Evolutionary conservation across 2,329 filamentous ascomycete species (phyloP).

Genomic region (Xylariaceae sp.): DNA sequence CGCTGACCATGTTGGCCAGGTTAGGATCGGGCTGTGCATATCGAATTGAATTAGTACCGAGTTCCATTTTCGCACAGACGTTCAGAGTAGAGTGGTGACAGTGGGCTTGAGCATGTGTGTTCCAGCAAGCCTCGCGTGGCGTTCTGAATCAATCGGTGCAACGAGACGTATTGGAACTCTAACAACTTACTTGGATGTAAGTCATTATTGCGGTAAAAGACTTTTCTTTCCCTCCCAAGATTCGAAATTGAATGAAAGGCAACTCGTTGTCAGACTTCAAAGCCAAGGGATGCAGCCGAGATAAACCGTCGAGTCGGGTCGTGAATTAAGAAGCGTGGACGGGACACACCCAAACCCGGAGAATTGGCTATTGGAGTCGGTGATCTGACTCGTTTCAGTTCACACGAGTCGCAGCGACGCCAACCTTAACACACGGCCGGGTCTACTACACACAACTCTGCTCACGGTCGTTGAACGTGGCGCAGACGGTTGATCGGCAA

Average conservation of each 20-base stretch:
- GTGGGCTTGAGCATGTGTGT: too few relatives aligned
- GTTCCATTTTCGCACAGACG: neutral
- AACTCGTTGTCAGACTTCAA: constrained; percentile 6
- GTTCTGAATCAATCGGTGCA: too few relatives aligned
- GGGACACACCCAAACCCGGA: constrained; percentile 22
- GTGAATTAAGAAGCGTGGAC: constrained; percentile 15
- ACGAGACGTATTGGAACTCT: too few relatives aligned
- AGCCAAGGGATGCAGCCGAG: constrained; percentile 1
- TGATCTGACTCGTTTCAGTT: constrained; percentile 14
- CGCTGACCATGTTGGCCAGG: constrained; percentile 21
- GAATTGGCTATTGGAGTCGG: constrained; percentile 21
- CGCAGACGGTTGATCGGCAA: too few relatives aligned
- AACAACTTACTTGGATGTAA: neutral
- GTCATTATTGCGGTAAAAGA: neutral
- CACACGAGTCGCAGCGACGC: constrained; percentile 12
- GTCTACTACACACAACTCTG: too few relatives aligned
- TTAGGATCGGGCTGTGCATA: constrained; percentile 24
- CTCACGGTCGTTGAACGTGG: too few relatives aligned
- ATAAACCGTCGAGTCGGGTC: constrained; percentile 26
- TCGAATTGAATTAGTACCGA: constrained; percentile 10
- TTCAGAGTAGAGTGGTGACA: neutral
- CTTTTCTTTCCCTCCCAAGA: too few relatives aligned
- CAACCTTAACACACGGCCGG: constrained; percentile 14
- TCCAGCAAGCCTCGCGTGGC: too few relatives aligned
- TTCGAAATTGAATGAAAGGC: constrained; percentile 1